Base-by-base conservation (phyloP, 768 basidiomycete genomes). In the Sarcodon sp. region DNA sequence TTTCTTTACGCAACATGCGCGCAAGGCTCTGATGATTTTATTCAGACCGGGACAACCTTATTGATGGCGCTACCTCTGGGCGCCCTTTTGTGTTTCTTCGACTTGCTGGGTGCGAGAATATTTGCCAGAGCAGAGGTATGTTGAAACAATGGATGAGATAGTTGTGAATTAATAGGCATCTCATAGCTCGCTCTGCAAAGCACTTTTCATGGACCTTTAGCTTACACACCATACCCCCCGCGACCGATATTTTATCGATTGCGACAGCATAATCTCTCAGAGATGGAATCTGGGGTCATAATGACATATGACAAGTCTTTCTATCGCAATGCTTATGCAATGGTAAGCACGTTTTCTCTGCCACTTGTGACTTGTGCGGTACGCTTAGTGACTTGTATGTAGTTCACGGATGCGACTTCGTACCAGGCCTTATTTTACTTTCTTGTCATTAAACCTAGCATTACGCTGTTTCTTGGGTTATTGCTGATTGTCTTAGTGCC, bases 361-460 rank as follows among this genome's bases (percentile, higher is more conserved):
- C 13, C 44, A 44, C 43, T 47, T 15, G 11, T 46, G 46, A 46
- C 12, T 38, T 10, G 16, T 35, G 49, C 46, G 45, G 48, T 55
- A 49, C 12, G 35, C 13, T 45, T 8, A 35, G 43, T 48, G 55
- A 32, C 44, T 1, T 44, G 41, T 10, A 35, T 51, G 15, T 54
- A 87, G 86, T 89, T 89, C 63, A 80, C 81, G 37, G 87, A 89
- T 56, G 66, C 82, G 35, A 85, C 82, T 4, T 84, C 87, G 13
- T 89, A 87, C 62, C 84, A 85, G 66, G 81, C 87, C 0, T 71
- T 90, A 3, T 89, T 90, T 69, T 89, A 90, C 61, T 90, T 90
- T 65, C 73, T 90, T 51, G 83, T 89, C 45, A 79, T 90, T 68
- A 90, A 90, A 60, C 85, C 87, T 2, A 71, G 77, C 32, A 83